phyloP scores from a whole-genome alignment of 345 rosid genomes.

The Geranium brycei region DNA sequence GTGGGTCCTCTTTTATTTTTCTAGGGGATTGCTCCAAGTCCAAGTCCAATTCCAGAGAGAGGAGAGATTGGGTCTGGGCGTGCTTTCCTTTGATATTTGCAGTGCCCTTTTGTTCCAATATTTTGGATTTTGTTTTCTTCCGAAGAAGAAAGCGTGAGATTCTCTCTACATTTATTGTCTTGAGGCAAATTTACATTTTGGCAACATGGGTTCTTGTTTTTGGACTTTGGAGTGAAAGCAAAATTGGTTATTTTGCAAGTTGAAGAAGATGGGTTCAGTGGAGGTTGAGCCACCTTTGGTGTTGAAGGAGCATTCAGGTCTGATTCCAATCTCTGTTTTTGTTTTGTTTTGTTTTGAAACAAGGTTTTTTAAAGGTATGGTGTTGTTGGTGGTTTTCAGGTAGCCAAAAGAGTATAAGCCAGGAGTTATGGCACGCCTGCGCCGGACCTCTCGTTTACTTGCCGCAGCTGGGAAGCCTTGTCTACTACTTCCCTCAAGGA shows the following conservation, averaged over 20 bases:
- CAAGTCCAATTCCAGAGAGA: constrained; percentile 4
- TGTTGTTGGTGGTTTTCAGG: constrained; percentile 29
- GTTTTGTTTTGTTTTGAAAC: constrained; percentile 2
- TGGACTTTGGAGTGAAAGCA: constrained; percentile 3
- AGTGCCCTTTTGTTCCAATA: constrained; percentile 19
- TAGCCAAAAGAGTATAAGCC: constrained; percentile 50
- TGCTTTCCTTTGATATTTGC: constrained; percentile 21
- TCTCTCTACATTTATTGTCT: constrained; percentile 3
- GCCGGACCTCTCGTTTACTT: constrained; percentile 93
- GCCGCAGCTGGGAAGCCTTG: constrained; percentile 93
- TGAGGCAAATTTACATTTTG: neutral
- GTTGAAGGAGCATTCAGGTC: constrained; percentile 83
- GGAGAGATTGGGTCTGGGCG: constrained; percentile 20
- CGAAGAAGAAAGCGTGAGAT: constrained; percentile 14
- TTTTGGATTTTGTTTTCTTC: constrained; percentile 13
- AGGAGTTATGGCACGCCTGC: constrained; percentile 97
- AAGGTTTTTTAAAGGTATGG: too few species aligned
- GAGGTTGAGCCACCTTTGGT: constrained; percentile 7
- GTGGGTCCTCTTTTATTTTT: constrained; percentile 3
- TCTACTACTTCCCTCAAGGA: constrained; percentile 93
- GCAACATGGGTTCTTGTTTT: neutral
- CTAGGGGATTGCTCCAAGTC: constrained; percentile 3
- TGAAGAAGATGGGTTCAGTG: constrained; percentile 32
- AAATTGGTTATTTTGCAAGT: constrained; percentile 8
- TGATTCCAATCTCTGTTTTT: constrained; percentile 9